Evolutionary conservation across 23 red algal genomes (phyloP).

Genomic region (Agarophyton chilense): DNA sequence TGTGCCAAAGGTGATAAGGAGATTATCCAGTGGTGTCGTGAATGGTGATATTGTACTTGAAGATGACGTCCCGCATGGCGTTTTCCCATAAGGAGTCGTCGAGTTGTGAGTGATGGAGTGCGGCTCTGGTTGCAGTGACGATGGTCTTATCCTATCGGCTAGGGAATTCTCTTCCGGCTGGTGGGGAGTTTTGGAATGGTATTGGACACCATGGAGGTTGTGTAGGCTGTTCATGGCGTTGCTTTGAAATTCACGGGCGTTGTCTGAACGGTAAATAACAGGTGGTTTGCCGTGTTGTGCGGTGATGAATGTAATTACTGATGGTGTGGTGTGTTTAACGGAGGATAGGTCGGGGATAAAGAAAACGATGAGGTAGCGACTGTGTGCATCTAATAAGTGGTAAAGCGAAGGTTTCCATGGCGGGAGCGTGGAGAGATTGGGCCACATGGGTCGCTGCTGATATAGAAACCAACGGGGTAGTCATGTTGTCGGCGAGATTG

Average conservation of each 20-base stretch:
- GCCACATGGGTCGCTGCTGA: constrained; percentile 12
- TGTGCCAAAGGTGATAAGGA: not conserved
- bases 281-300: not conserved
- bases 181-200: not conserved
- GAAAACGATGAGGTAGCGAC: not conserved
- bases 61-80: constrained; percentile 1
- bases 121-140: constrained; percentile 1
- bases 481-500: not conserved
- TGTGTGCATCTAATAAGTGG: constrained; percentile 29
- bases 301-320: constrained; percentile 13
- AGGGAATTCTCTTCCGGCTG: constrained; percentile 9
- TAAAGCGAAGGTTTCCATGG: constrained; percentile 19
- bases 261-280: not conserved
- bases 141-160: constrained; percentile 21
- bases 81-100: constrained; percentile 16
- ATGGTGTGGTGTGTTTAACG: constrained; percentile 37
- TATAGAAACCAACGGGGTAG: constrained; percentile 2
- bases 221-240: not conserved
- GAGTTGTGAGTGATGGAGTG: not conserved
- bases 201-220: not conserved
- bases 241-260: constrained; percentile 22
- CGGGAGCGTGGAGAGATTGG: not conserved
- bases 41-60: constrained; percentile 18
- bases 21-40: constrained; percentile 5
- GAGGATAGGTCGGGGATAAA: not conserved